A percentile compares a stretch with the other conserved stretches of the same genome.
phyloP scores from a whole-genome alignment of 192 early-diverging fungal species.

The Gaertneriomyces semiglobifer region DNA sequence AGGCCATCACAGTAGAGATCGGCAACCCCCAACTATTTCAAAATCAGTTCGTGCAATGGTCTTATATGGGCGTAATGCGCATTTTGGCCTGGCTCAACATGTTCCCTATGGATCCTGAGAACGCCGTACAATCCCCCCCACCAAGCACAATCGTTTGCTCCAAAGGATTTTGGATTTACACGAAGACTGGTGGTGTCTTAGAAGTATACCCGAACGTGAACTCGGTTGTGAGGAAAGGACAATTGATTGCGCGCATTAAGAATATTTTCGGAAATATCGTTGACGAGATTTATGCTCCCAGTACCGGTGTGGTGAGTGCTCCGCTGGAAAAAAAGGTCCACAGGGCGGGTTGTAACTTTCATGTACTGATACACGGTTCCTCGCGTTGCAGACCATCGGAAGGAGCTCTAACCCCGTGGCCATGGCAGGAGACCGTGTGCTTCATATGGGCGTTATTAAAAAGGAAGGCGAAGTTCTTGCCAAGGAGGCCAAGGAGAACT shows the following conservation, averaged over 20 bases:
- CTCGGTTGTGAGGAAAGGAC: slow-evolving; percentile 76
- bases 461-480: slow-evolving; percentile 50
- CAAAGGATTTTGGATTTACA: slow-evolving; percentile 76
- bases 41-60: slow-evolving; percentile 76
- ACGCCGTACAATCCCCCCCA: slow-evolving; percentile 17
- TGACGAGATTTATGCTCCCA: slow-evolving; percentile 78
- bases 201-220: slow-evolving; percentile 81
- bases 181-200: slow-evolving; percentile 79
- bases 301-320: slow-evolving; percentile 65
- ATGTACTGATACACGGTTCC: not conserved
- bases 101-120: slow-evolving; percentile 38
- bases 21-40: slow-evolving; percentile 86
- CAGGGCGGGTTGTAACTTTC: not conserved
- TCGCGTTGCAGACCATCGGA: slow-evolving; percentile 53
- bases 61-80: slow-evolving; percentile 63
- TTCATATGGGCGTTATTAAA: slow-evolving; percentile 74
- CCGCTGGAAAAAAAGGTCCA: not conserved
- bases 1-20: slow-evolving; percentile 89
- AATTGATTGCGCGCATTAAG: slow-evolving; percentile 79
- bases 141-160: slow-evolving; percentile 50
- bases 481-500: slow-evolving; percentile 52
- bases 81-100: slow-evolving; percentile 62
- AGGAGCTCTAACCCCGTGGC: slow-evolving; percentile 82
- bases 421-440: slow-evolving; percentile 79
- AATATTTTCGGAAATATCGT: slow-evolving; percentile 87